phyloP scores from a whole-genome alignment of 2,329 filamentous ascomycete genomes.

The Trichoderma koningii region DNA sequence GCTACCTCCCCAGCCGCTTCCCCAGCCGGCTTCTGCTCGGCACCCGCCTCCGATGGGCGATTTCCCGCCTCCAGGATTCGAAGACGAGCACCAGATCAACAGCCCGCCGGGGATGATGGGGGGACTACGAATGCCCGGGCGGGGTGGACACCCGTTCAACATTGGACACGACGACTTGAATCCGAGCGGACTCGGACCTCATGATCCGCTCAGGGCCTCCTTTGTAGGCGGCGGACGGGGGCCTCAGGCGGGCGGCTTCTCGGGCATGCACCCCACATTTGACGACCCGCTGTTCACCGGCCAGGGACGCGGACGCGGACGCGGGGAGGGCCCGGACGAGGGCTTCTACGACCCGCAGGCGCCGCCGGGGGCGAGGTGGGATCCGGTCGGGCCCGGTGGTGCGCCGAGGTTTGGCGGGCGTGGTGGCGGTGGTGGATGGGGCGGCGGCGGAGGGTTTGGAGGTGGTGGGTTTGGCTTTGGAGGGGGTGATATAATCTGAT shows the following conservation, averaged over 20 bases:
- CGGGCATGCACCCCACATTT: conserved; percentile 95
- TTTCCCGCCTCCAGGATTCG: conserved; percentile 85
- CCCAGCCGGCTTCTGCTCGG: conserved; percentile 60
- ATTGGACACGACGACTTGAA: conserved; percentile 88
- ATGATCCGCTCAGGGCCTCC: conserved; percentile 74
- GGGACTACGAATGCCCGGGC: conserved; percentile 44
- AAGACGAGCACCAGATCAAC: conserved; percentile 87
- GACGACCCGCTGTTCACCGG: conserved; percentile 84
- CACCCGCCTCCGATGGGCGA: conserved; percentile 58
- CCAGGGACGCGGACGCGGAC: conserved; percentile 43
- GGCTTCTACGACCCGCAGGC: conserved; percentile 62
- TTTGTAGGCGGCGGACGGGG: conserved; percentile 61
- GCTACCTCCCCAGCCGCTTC: conserved; percentile 54
- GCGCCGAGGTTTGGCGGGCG: conserved; percentile 43
- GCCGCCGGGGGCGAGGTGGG: conserved; percentile 88
- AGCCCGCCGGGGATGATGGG: conserved; percentile 52
- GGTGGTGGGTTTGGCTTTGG: conserved; percentile 8
- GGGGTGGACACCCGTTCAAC: conserved; percentile 52
- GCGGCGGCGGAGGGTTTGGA: conserved; percentile 34
- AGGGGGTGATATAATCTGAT: conserved; percentile 9
- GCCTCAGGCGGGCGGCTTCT: conserved; percentile 60
- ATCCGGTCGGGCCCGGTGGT: conserved; percentile 75
- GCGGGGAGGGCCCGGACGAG: conserved; percentile 39
- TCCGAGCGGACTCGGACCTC: conserved; percentile 79
- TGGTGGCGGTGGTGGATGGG: neutral